Evolutionary conservation across 2,329 filamentous ascomycete genomes (phyloP), one percentile per base, ranked within the genome.

Genomic region (Escovopsis sp.): DNA sequence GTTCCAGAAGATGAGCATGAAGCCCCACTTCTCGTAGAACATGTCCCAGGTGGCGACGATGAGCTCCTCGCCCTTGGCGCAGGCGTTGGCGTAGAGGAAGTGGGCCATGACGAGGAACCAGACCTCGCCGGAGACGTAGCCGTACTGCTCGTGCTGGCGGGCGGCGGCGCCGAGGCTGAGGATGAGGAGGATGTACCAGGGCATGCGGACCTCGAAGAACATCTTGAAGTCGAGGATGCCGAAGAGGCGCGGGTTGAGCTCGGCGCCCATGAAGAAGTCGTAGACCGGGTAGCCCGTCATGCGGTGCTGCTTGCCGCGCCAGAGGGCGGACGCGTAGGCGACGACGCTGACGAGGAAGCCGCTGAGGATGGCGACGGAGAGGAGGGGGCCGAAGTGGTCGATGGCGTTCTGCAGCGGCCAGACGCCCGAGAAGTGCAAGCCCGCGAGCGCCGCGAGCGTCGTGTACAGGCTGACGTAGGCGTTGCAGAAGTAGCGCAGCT

Each of bases 1-100:
- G 60, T 94, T 94, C 86, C 86, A 94, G 72, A 94, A 94, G 57
- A 92, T 92, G 45, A 94, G 72, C 86, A 94, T 94, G 66, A 94
- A 94, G 35, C 86, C 86, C 74, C 83, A 87, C 63, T 94, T 94
- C 67, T 94, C 86, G 49, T 85, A 88, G 66, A 92, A 93, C 79
- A 94, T 93, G 51, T 94, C 86, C 79, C 86, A 94, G 34, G 84
- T 90, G 8, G 81, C 81, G 39, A 85, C 72, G 56, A 94, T 94
- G 53, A 85, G 72, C 60, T 94, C 84, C 60, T 94, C 86, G 33
- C 81, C 87, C 64, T 94, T 94, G 47, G 79, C 76, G 63, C 86
- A 94, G 35, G 86, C 85, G 56, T 92, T 90, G 52, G 85, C 84
- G 51, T 94, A 94, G 31, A 94, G 69, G 60, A 80, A 94, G 60